Percentiles rank a stretch among this genome's conserved stretches.
Evolutionary conservation across 192 early-diverging fungal species (phyloP).

Genomic region (Coemansia brasiliensis): DNA sequence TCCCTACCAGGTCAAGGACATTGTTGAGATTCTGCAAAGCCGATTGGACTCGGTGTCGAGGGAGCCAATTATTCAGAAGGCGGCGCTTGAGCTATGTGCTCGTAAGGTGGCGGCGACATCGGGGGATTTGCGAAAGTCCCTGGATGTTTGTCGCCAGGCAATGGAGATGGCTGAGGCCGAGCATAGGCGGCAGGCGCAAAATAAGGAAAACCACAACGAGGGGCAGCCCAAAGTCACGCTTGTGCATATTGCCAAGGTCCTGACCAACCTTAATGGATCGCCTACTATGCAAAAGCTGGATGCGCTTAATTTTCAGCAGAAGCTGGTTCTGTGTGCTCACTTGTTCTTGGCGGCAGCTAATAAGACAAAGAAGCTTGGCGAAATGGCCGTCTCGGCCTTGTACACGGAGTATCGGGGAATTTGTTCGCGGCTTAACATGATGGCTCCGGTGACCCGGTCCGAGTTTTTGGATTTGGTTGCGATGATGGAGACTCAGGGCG

Average conservation of each 20-base stretch:
- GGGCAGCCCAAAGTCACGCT: conserved; percentile 77
- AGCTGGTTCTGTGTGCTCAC: conserved; percentile 65
- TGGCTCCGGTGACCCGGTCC: conserved; percentile 69
- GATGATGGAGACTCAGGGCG: conserved; percentile 70
- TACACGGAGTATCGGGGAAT: conserved; percentile 58
- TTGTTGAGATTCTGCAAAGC: conserved; percentile 83
- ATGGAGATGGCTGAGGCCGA: conserved; percentile 81
- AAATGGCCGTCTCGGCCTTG: conserved; percentile 49
- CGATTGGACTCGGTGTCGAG: conserved; percentile 63
- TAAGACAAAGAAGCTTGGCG: conserved; percentile 43
- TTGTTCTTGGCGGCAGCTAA: conserved; percentile 29
- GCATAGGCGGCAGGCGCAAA: conserved; percentile 42
- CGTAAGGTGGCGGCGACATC: conserved; percentile 85
- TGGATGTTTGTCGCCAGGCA: conserved; percentile 83
- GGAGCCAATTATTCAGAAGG: conserved; percentile 71
- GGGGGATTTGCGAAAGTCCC: conserved; percentile 77
- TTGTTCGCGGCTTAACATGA: conserved; percentile 55
- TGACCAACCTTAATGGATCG: conserved; percentile 63
- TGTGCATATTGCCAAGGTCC: conserved; percentile 73
- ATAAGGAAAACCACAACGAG: conserved; percentile 39
- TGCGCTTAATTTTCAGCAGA: conserved; percentile 77
- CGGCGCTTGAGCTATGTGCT: conserved; percentile 89
- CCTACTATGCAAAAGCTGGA: conserved; percentile 63
- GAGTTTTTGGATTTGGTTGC: conserved; percentile 75
- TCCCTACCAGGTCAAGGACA: conserved; percentile 84